These are phyloP conservation scores for Ephemerocybe angulata DNA, from an alignment of 768 basidiomycete genomes.

Conservation along the genomic window DNA sequence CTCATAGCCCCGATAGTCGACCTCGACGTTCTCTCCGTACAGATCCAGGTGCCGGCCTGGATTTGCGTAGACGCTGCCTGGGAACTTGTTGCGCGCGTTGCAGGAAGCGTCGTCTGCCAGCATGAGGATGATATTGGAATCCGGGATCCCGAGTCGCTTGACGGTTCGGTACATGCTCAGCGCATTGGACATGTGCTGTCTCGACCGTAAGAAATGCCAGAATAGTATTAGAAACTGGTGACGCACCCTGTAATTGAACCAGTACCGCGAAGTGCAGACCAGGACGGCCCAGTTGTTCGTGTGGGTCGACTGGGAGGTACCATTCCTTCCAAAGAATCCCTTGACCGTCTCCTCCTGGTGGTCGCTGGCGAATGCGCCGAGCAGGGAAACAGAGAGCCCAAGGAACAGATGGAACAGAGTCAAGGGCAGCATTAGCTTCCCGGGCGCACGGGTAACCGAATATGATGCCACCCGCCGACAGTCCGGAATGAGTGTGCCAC, in stretches of 20 bases:
- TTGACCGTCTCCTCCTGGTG: conserved; percentile 35
- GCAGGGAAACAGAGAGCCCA: neutral
- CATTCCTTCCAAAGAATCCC: conserved; percentile 46
- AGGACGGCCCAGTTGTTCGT: conserved; percentile 99
- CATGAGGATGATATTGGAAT: conserved; percentile 99
- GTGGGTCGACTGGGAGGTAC: conserved; percentile 43
- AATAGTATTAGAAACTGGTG: neutral
- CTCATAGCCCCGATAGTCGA: conserved; percentile 97
- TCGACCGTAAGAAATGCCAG: conserved; percentile 2
- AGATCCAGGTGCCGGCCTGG: conserved; percentile 77
- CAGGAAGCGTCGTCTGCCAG: conserved; percentile 95
- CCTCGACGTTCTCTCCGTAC: conserved; percentile 96
- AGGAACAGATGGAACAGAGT: neutral
- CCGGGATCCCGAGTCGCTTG: conserved; percentile 95
- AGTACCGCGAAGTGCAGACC: conserved; percentile 90
- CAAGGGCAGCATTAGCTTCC: neutral
- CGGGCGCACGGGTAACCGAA: neutral
- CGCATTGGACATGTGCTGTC: conserved; percentile 96
- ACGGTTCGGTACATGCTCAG: conserved; percentile 99
- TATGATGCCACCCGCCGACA: neutral
- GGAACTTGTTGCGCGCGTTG: conserved; percentile 87
- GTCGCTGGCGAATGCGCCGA: conserved; percentile 19
- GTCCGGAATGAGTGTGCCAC: neutral
- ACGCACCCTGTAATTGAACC: conserved; percentile 97
- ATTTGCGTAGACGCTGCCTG: conserved; percentile 91